Evolutionary conservation across 2,329 filamentous ascomycete species (phyloP).

Genomic region (Lecanoromycetidae sp.): DNA sequence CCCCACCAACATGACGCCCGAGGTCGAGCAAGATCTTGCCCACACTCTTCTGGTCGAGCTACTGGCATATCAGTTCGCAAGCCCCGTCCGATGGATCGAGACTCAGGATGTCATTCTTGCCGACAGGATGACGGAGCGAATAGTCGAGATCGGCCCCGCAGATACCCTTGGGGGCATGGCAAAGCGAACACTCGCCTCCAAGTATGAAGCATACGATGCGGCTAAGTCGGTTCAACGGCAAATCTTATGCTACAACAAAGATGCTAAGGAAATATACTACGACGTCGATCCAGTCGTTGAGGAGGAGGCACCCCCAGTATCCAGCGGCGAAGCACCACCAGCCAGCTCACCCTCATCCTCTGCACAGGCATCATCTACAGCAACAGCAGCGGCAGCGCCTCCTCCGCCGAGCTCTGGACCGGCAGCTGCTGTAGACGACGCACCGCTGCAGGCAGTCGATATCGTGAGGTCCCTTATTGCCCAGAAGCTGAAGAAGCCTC

Average conservation of each 20-base stretch:
- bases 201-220: conserved; percentile 97
- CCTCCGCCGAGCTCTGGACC: conserved; percentile 65
- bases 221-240: conserved; percentile 92
- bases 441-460: conserved; percentile 76
- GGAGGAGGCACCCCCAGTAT: conserved; percentile 51
- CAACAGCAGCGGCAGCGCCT: conserved; percentile 42
- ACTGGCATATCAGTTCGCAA: conserved; percentile 97
- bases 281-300: conserved; percentile 92
- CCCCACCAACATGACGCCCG: conserved; percentile 68
- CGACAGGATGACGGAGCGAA: conserved; percentile 89
- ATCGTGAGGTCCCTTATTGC: conserved; percentile 81
- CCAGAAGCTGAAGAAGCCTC: conserved; percentile 93
- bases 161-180: conserved; percentile 98
- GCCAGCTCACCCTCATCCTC: conserved; percentile 30
- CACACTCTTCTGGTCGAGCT: conserved; percentile 98
- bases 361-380: conserved; percentile 41
- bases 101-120: conserved; percentile 99
- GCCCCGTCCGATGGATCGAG: conserved; percentile 98
- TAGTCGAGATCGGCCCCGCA: conserved; percentile 93
- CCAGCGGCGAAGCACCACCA: conserved; percentile 31
- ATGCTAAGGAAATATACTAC: conserved; percentile 98
- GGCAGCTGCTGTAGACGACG: conserved; percentile 74
- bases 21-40: conserved; percentile 97
- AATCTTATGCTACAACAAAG: conserved; percentile 98
- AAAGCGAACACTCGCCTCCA: conserved; percentile 84